Percentiles rank a stretch among this genome's conserved stretches.
Conservation (phyloP, 2,329 filamentous ascomycete species). For the Rhynchosporium graminicola region DNA sequence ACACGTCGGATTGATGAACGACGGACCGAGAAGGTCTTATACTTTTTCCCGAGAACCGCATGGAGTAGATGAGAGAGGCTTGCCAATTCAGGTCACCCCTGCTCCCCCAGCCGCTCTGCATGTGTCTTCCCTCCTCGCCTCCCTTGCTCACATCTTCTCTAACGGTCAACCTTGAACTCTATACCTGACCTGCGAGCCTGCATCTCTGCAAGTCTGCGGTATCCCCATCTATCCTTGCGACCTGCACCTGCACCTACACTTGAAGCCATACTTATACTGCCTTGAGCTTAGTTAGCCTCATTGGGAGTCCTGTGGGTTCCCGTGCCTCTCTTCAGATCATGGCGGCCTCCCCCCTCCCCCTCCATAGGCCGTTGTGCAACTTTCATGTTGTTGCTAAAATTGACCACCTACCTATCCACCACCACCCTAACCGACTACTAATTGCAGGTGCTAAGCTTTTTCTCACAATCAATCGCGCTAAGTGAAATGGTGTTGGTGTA, state of each 20-base stretch:
- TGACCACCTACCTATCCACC: not conserved
- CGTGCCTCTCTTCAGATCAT: not conserved
- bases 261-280: conserved; percentile 1
- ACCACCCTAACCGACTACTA: no score
- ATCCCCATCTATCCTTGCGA: no score
- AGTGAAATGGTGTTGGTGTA: not conserved
- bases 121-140: not conserved
- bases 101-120: not conserved
- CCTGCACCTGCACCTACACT: not conserved
- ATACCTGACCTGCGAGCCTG: not conserved
- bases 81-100: conserved; percentile 2
- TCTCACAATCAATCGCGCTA: conserved; percentile 4
- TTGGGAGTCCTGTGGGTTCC: conserved; percentile 6
- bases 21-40: conserved; percentile 10
- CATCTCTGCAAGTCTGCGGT: no score
- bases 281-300: not conserved
- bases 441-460: not conserved
- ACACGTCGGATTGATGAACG: not conserved
- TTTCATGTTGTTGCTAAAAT: conserved; percentile 9
- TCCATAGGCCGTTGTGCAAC: conserved; percentile 7
- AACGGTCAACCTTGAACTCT: not conserved
- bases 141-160: not conserved
- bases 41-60: not conserved
- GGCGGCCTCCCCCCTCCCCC: not conserved
- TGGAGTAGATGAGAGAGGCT: conserved; percentile 6